Conservation (phyloP, 208 protist genomes). For the Strigomonas culicis region DNA sequence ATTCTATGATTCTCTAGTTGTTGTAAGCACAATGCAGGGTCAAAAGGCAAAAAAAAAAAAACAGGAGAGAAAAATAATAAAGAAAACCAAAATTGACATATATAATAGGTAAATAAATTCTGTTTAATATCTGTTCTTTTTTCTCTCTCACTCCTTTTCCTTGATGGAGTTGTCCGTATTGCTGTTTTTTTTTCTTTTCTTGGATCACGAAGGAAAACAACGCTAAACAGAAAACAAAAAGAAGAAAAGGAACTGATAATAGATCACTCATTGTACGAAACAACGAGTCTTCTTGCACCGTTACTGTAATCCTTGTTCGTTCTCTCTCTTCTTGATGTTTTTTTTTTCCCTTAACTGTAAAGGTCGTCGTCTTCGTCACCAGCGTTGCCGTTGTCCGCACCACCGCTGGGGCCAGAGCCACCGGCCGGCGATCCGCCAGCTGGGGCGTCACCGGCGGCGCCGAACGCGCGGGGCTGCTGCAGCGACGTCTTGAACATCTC, state of each 20-base stretch:
- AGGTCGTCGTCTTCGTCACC: conserved; percentile 35
- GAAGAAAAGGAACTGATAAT: neutral
- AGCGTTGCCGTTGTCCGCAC: conserved; percentile 12
- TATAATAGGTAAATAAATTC: conserved; percentile 10
- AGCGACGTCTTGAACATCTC: conserved; percentile 91
- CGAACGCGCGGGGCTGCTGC: conserved; percentile 72
- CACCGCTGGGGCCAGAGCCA: conserved; percentile 18
- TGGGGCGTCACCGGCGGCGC: conserved; percentile 18
- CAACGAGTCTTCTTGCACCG: neutral
- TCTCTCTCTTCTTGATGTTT: neutral
- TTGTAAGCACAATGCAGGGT: too few species aligned
- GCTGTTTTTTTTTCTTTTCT: conserved; percentile 7
- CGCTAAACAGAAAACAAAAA: neutral
- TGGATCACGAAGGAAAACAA: neutral
- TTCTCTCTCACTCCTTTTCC: neutral
- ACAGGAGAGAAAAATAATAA: conserved; percentile 6
- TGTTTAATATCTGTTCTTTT: conserved; percentile 15
- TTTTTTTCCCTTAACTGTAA: conserved; percentile 20
- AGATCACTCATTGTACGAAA: neutral
- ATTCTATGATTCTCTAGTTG: too few species aligned
- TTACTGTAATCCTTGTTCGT: neutral
- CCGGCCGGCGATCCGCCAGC: conserved; percentile 13
- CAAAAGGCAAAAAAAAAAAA: conserved; percentile 12
- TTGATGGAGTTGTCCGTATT: neutral
- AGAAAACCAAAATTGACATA: conserved; percentile 8